These are phyloP conservation scores for Ophiostoma ips DNA, from an alignment of 2,329 filamentous ascomycete genomes.

Conservation along the genomic window DNA sequence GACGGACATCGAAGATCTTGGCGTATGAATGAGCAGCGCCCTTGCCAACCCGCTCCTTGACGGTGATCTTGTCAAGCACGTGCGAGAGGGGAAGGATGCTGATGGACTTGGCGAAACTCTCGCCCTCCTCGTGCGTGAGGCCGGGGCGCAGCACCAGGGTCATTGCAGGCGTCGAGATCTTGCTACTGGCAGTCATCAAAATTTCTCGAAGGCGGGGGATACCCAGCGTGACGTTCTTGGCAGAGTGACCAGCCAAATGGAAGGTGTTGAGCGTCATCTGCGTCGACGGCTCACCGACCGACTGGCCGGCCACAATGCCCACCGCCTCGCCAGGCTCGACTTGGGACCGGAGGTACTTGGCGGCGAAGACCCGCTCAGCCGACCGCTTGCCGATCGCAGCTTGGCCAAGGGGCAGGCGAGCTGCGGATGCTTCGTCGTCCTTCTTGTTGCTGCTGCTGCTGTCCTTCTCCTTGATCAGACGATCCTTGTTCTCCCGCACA, in stretches of 20 bases:
- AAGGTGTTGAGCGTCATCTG: conserved; percentile 99
- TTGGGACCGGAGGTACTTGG: conserved; percentile 85
- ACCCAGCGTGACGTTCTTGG: conserved; percentile 97
- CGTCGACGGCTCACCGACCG: conserved; percentile 90
- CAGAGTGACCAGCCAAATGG: conserved; percentile 95
- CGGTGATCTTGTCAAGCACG: conserved; percentile 65
- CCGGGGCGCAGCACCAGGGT: conserved; percentile 66
- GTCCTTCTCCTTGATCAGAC: conserved; percentile 39
- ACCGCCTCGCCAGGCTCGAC: conserved; percentile 94
- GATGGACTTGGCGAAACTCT: conserved; percentile 82
- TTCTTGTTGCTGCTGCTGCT: conserved; percentile 20
- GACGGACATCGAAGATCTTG: conserved; percentile 70
- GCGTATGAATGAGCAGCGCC: conserved; percentile 56
- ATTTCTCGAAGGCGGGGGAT: conserved; percentile 96
- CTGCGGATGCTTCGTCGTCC: conserved; percentile 9
- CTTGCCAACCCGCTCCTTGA: conserved; percentile 65
- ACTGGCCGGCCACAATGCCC: conserved; percentile 92
- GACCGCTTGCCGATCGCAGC: conserved; percentile 47
- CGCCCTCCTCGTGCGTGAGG: conserved; percentile 51
- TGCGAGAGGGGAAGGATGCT: conserved; percentile 73
- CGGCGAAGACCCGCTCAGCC: conserved; percentile 71
- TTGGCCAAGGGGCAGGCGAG: conserved; percentile 19
- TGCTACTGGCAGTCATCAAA: conserved; percentile 85
- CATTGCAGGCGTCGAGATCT: conserved; percentile 86
- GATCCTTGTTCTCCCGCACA: conserved; percentile 59